Percentiles rank a stretch among this genome's conserved stretches.
phyloP scores from a whole-genome alignment of 805 yeast species.

The Saccharomycopsis vini region DNA sequence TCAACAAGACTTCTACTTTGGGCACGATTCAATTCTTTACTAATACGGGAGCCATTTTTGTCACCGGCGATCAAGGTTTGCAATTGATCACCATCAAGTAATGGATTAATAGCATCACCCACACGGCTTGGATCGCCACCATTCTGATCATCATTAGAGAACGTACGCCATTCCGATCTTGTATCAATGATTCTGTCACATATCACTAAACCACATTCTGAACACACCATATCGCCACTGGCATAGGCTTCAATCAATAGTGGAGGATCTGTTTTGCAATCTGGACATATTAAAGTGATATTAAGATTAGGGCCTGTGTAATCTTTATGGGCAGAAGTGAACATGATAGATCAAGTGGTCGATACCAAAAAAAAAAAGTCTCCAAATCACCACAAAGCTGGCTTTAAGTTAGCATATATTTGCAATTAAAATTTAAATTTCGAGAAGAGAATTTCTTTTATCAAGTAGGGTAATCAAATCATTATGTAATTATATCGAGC shows the following conservation, averaged over 20 bases:
- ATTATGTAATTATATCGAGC: too few species aligned
- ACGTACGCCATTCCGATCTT: constrained; percentile 97
- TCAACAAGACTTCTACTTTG: constrained; percentile 82
- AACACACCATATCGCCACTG: constrained; percentile 98
- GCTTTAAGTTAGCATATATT: too few species aligned
- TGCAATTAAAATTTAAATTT: too few species aligned
- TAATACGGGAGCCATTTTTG: constrained; percentile 74
- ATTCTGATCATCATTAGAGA: constrained; percentile 94
- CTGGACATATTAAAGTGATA: constrained; percentile 88
- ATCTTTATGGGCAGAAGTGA: too few species aligned
- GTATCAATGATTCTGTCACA: constrained; percentile 91
- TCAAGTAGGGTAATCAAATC: too few species aligned
- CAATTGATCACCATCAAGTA: constrained; percentile 82
- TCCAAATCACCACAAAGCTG: too few species aligned
- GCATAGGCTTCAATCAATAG: constrained; percentile 89
- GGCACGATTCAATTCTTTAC: constrained; percentile 85
- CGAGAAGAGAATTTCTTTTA: too few species aligned
- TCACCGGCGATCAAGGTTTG: constrained; percentile 87
- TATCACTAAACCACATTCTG: constrained; percentile 87
- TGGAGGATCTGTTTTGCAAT: constrained; percentile 92
- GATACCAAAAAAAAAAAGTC: too few species aligned
- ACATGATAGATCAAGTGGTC: too few species aligned
- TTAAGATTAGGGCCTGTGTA: constrained; percentile 68
- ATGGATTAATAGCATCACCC: constrained; percentile 92
- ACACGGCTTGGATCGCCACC: constrained; percentile 99